Conservation (phyloP, 2,329 filamentous ascomycete species). For the Cercospora berteroae region DNA sequence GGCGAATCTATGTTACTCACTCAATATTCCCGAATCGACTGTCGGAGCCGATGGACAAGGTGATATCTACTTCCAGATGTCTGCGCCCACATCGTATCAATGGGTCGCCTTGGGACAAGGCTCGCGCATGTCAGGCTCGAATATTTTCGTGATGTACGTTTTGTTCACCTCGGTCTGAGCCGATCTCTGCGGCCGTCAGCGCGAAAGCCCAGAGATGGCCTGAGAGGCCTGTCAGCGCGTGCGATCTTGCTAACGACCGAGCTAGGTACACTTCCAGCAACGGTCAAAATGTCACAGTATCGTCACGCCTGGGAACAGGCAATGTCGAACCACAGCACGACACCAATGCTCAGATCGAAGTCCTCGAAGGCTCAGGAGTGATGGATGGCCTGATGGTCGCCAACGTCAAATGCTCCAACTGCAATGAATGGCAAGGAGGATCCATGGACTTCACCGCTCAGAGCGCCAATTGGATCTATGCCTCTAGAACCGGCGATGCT, state of each 20-base stretch:
- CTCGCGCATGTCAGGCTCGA: constrained; percentile 52
- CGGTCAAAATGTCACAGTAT: constrained; percentile 58
- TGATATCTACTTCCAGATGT: constrained; percentile 59
- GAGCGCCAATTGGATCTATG: constrained; percentile 53
- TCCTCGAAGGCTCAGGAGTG: constrained; percentile 56
- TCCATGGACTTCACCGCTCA: constrained; percentile 49
- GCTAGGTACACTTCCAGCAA: constrained; percentile 45
- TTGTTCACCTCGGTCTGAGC: not conserved
- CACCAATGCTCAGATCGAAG: constrained; percentile 44
- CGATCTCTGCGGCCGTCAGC: not conserved
- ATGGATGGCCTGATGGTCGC: constrained; percentile 54
- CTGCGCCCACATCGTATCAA: constrained; percentile 52
- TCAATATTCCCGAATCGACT: constrained; percentile 56
- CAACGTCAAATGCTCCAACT: constrained; percentile 57
- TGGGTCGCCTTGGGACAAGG: constrained; percentile 60
- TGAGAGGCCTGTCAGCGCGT: not conserved
- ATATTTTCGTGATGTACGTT: constrained; percentile 57
- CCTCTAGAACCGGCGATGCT: constrained; percentile 46
- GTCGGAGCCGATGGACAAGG: constrained; percentile 49
- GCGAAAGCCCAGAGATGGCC: too few species aligned
- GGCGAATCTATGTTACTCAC: constrained; percentile 46
- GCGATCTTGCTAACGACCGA: not conserved
- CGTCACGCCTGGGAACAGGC: constrained; percentile 50
- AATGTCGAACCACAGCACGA: constrained; percentile 46
- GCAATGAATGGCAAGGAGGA: constrained; percentile 53